phyloP scores from a whole-genome alignment of 225 moss, liverwort and hornwort species.

The Lunularia cruciata region DNA sequence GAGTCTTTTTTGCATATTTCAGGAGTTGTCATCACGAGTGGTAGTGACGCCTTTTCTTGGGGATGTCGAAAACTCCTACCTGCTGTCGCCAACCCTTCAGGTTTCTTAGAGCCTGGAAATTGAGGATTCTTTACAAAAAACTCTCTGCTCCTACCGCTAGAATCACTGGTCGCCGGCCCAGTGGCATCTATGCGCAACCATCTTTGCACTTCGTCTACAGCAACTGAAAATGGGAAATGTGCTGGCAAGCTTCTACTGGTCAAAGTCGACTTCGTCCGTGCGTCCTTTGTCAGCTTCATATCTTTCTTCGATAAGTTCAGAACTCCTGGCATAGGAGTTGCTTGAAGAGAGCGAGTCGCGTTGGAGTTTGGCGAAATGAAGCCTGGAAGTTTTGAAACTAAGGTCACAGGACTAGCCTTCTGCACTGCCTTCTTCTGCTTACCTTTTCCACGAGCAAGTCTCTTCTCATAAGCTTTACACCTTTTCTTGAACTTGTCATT shows the following conservation, averaged over 20 bases:
- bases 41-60: slow-evolving; percentile 23
- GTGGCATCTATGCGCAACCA: slow-evolving; percentile 41
- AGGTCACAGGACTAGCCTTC: slow-evolving; percentile 35
- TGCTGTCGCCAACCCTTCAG: slow-evolving; percentile 18
- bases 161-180: slow-evolving; percentile 7
- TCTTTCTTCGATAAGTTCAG: slow-evolving; percentile 28
- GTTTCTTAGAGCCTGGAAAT: slow-evolving; percentile 16
- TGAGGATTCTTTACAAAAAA: slow-evolving; percentile 20
- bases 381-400: slow-evolving; percentile 26
- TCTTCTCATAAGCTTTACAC: slow-evolving; percentile 40
- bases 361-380: slow-evolving; percentile 24
- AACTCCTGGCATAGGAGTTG: slow-evolving; percentile 20
- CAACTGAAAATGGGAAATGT: slow-evolving; percentile 28
- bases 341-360: slow-evolving; percentile 22
- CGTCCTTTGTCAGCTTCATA: slow-evolving; percentile 24
- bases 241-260: slow-evolving; percentile 41
- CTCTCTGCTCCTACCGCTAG: slow-evolving; percentile 7
- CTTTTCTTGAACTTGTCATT: slow-evolving; percentile 38
- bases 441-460: slow-evolving; percentile 31
- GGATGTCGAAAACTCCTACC: not conserved
- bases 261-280: slow-evolving; percentile 28
- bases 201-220: slow-evolving; percentile 40
- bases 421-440: slow-evolving; percentile 32
- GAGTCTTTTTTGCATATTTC: slow-evolving; percentile 8
- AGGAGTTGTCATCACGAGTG: slow-evolving; percentile 23